Evolutionary conservation across 495 filamentous ascomycete genomes (phyloP).

Genomic region (Penicillium paradoxum): DNA sequence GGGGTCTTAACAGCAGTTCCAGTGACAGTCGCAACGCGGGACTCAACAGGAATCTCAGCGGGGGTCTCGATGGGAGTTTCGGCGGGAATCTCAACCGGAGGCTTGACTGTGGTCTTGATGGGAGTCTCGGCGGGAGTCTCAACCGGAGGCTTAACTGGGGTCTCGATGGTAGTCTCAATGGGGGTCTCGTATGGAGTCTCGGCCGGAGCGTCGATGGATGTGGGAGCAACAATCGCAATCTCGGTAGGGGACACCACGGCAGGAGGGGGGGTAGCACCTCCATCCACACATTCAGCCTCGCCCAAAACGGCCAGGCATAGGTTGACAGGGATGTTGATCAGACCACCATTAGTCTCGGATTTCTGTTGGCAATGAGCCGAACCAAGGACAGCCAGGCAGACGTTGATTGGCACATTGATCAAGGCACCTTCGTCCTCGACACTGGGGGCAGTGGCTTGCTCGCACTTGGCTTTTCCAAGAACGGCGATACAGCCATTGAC

Average conservation of each 20-base stretch:
- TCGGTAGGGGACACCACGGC: neutral
- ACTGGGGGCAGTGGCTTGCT: conserved; percentile 15
- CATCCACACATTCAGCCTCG: conserved; percentile 21
- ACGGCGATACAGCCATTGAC: conserved; percentile 24
- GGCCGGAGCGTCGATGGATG: neutral
- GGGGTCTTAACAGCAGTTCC: neutral
- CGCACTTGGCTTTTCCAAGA: conserved; percentile 28
- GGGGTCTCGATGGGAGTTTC: neutral
- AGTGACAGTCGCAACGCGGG: no score
- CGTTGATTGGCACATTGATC: conserved; percentile 30
- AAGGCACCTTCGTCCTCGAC: conserved; percentile 14
- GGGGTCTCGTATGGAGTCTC: conserved; percentile 3
- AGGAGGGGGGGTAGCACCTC: neutral
- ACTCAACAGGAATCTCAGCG: neutral
- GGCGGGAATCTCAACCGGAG: neutral
- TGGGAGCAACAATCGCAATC: neutral
- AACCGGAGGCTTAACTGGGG: neutral
- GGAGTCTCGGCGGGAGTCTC: neutral
- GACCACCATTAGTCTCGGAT: neutral
- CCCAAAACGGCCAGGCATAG: conserved; percentile 23
- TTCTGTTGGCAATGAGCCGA: conserved; percentile 8
- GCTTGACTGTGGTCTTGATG: neutral
- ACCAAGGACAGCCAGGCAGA: conserved; percentile 20
- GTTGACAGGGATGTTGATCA: conserved; percentile 10
- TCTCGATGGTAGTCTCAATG: neutral